Evolutionary conservation across 371 early-diverging fungal genomes (phyloP).

Genomic region (Mortierella sp.): DNA sequence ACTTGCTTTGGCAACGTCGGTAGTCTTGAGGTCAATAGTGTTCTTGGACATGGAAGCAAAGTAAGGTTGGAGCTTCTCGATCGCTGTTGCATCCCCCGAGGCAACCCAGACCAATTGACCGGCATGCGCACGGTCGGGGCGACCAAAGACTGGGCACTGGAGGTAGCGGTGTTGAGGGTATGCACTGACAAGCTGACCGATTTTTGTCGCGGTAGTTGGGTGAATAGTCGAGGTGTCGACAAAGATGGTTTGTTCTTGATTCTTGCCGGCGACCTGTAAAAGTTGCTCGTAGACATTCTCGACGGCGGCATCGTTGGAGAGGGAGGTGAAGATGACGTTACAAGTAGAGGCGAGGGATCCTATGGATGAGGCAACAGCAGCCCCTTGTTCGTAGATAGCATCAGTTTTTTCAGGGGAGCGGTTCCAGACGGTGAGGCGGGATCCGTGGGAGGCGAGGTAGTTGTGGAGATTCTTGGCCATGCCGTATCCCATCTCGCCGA

Average conservation of each 20-base stretch:
- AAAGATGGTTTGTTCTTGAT: conserved; percentile 39
- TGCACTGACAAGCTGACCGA: conserved; percentile 23
- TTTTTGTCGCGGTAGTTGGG: conserved; percentile 30
- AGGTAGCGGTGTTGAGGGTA: conserved; percentile 31
- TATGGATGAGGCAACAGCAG: conserved; percentile 36
- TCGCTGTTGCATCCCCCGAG: conserved; percentile 47
- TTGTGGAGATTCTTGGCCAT: conserved; percentile 57
- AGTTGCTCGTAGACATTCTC: conserved; percentile 41
- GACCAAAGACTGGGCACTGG: conserved; percentile 66
- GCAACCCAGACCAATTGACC: conserved; percentile 60
- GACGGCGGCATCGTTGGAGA: conserved; percentile 56
- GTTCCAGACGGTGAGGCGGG: conserved; percentile 53
- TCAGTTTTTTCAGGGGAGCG: conserved; percentile 47
- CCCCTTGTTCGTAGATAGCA: conserved; percentile 29
- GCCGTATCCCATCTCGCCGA: conserved; percentile 45
- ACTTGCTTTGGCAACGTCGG: conserved; percentile 59
- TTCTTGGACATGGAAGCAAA: conserved; percentile 20
- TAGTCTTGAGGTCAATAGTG: conserved; percentile 18
- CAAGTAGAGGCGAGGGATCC: conserved; percentile 30
- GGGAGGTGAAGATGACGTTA: conserved; percentile 58
- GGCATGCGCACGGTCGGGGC: conserved; percentile 60
- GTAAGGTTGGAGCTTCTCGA: conserved; percentile 38
- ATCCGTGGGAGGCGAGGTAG: conserved; percentile 25
- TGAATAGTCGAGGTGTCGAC: conserved; percentile 54
- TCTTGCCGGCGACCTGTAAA: conserved; percentile 18